Evolutionary conservation across 768 basidiomycete species (phyloP).

Genomic region (Macrolepiota fuliginosa): DNA sequence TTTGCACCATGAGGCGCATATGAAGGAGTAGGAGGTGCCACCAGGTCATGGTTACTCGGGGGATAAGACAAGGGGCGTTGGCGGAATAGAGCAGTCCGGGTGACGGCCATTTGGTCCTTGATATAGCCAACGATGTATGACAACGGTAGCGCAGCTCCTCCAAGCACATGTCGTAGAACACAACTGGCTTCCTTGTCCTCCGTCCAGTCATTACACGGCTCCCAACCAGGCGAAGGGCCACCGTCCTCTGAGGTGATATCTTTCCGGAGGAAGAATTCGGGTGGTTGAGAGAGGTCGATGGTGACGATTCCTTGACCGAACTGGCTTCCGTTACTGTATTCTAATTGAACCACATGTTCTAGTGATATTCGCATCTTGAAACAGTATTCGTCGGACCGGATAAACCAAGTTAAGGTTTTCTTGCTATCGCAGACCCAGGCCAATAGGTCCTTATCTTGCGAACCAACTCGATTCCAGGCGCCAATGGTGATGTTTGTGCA

Average conservation of each 20-base stretch:
- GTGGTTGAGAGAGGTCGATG: constrained; percentile 65
- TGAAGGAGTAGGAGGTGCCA: not conserved
- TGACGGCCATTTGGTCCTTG: constrained; percentile 7
- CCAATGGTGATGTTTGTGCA: constrained; percentile 76
- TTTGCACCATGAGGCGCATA: not conserved
- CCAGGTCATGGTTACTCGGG: not conserved
- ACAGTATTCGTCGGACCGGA: constrained; percentile 65
- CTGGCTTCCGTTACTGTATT: constrained; percentile 49
- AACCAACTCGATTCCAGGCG: constrained; percentile 73
- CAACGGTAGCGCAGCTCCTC: constrained; percentile 62
- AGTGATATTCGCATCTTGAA: constrained; percentile 89
- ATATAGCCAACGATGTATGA: constrained; percentile 50
- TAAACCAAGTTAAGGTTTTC: constrained; percentile 75
- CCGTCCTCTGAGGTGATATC: constrained; percentile 27
- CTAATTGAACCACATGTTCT: constrained; percentile 53
- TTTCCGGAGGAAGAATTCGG: constrained; percentile 64
- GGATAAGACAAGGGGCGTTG: not conserved
- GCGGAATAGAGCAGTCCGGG: not conserved
- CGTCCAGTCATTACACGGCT: constrained; percentile 72
- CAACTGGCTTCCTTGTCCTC: constrained; percentile 67
- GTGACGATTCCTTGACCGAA: constrained; percentile 56
- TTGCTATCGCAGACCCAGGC: constrained; percentile 72
- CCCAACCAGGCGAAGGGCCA: constrained; percentile 49
- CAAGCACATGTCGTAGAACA: constrained; percentile 61
- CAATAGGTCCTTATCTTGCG: constrained; percentile 58